Conservation (phyloP, 1,284 basidiomycete genomes). For the Ganoderma resinaceum region DNA sequence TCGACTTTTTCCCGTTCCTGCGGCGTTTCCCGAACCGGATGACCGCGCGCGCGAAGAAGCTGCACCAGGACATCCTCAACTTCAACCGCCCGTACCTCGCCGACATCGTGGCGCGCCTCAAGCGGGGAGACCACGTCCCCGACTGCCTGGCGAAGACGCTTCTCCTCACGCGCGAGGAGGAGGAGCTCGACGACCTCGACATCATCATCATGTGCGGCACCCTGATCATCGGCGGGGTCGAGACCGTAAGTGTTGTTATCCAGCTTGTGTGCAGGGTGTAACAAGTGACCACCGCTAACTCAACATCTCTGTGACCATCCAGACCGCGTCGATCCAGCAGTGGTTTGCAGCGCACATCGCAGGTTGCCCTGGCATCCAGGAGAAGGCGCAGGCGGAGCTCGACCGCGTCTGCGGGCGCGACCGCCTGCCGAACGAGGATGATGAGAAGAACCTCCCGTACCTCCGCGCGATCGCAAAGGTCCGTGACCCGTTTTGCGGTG, state of each 20-base stretch:
- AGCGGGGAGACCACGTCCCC: slow-evolving; percentile 35
- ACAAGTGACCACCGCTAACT: slow-evolving; percentile 2
- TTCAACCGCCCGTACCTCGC: slow-evolving; percentile 36
- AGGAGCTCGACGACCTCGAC: slow-evolving; percentile 46
- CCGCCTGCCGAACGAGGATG: not conserved
- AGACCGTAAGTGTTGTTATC: slow-evolving; percentile 39
- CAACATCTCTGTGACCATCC: not conserved
- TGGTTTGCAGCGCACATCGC: slow-evolving; percentile 33
- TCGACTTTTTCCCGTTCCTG: not conserved
- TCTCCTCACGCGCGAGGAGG: slow-evolving; percentile 42
- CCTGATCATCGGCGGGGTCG: slow-evolving; percentile 50
- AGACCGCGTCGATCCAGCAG: slow-evolving; percentile 33
- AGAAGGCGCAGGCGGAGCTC: slow-evolving; percentile 3
- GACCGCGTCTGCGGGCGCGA: slow-evolving; percentile 3
- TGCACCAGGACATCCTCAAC: slow-evolving; percentile 44
- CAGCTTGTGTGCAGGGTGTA: no score
- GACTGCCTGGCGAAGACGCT: slow-evolving; percentile 46
- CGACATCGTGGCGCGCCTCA: slow-evolving; percentile 31
- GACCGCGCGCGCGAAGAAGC: slow-evolving; percentile 13
- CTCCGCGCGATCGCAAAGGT: not conserved
- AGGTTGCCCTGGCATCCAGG: slow-evolving; percentile 30
- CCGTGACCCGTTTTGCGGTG: not conserved
- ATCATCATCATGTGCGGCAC: slow-evolving; percentile 47
- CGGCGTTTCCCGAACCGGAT: not conserved
- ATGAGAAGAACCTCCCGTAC: not conserved